Base-by-base conservation (phyloP, 140 eudicot genomes). In the Oenanthe javanica region DNA sequence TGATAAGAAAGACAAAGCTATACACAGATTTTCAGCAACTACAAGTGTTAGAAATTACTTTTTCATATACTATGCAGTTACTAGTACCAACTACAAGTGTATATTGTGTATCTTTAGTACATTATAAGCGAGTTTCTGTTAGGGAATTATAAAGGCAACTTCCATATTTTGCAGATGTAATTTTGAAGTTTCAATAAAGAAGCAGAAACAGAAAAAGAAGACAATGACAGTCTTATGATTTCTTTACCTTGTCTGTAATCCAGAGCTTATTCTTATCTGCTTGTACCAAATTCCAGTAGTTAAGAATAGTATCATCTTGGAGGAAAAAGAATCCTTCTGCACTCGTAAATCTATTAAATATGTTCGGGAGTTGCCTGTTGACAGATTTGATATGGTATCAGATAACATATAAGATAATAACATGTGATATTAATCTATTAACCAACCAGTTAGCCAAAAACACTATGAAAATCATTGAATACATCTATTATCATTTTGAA, bases 301-400 rank as follows among this genome's bases (percentile, higher is more conserved):
- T 96, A 83, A 96, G 98, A 84, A 96, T 80, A 3, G 98, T 96
- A 77, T 96, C 86, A 69, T 96, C 97, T 49, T 91, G 93, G 38
- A 96, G 96, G 87, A 96, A 89, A 42, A 96, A 57, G 86, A 95
- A 96, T 81, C 98, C 99, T 82, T 96, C 99, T 38, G 98, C 98
- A 83, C 97, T 93, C 45, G 92, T 66, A 84, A 88, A 96, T 88
- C 98, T 87, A 81, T 87, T 87, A 16, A 96, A 87, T 81, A 88
- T 82, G 13, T 83, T 86, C 25, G 97, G 97, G 50, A 93, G 87
- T 77, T 87, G 84, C 96, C 99, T 96, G 93, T 79, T 46, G 50
- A 63, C 49, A 69, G 73, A 43, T 21, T 38, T 78, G 54, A 9
- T 27, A 67, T 75, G 31, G 19, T 38, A 75, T 70, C 69, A 69